phyloP scores from a whole-genome alignment of 176 grass and related monocot genomes.

The Cymbopogon citratus region DNA sequence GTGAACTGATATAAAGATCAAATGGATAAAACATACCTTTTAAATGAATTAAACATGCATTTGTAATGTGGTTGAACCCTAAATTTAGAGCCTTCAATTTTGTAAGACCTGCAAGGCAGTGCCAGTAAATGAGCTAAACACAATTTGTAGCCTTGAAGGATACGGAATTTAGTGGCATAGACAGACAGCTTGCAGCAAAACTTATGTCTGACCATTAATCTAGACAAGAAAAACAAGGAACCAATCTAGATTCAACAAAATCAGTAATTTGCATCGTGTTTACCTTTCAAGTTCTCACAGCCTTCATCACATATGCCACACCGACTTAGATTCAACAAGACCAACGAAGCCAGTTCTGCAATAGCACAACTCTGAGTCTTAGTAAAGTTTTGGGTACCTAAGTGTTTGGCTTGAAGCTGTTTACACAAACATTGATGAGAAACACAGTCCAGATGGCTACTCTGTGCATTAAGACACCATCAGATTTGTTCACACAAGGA shows the following conservation, averaged over 20 bases:
- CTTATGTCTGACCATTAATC: not conserved
- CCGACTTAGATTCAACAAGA: constrained; percentile 68
- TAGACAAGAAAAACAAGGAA: too few relatives aligned
- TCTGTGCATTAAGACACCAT: too few relatives aligned
- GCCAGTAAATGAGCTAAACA: not conserved
- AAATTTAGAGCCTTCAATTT: constrained; percentile 53
- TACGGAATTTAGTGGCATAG: not conserved
- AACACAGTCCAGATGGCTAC: too few relatives aligned
- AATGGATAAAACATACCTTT: constrained; percentile 33
- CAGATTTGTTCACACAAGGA: too few relatives aligned
- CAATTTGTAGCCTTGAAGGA: not conserved
- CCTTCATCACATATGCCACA: constrained; percentile 78
- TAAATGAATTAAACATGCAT: constrained; percentile 71
- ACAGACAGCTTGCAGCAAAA: not conserved
- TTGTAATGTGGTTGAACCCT: constrained; percentile 82
- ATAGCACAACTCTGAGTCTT: too few relatives aligned
- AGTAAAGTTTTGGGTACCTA: too few relatives aligned
- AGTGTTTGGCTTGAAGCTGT: not conserved
- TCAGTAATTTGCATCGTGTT: not conserved
- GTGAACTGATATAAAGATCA: not conserved
- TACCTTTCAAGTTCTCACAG: constrained; percentile 76
- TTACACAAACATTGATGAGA: constrained; percentile 42
- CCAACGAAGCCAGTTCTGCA: constrained; percentile 26
- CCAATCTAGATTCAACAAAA: too few relatives aligned
- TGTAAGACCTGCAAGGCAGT: too few relatives aligned